A percentile compares a stretch with the other conserved stretches of the same genome.
These are phyloP conservation scores for Xylaria sp. DNA, from an alignment of 2,329 filamentous ascomycete genomes.

Conservation along the genomic window DNA sequence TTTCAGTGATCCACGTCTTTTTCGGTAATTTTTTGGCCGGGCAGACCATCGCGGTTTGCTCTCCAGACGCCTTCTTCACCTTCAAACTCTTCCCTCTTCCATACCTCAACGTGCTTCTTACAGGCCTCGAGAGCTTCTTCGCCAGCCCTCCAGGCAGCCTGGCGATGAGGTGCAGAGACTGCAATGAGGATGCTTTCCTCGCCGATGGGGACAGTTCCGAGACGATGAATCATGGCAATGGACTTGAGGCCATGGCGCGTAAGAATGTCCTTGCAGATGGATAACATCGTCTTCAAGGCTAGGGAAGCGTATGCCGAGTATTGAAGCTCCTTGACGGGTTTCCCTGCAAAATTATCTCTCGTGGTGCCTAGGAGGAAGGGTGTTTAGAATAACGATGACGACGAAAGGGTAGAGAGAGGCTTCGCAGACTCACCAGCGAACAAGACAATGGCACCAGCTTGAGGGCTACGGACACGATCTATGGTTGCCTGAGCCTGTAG, in stretches of 20 bases:
- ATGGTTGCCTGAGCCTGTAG: slow-evolving; percentile 69
- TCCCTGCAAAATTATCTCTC: slow-evolving; percentile 75
- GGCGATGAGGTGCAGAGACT: slow-evolving; percentile 83
- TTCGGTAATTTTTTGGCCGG: slow-evolving; percentile 58
- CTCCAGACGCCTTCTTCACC: slow-evolving; percentile 84
- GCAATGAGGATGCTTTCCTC: slow-evolving; percentile 94
- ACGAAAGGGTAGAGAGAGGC: neutral
- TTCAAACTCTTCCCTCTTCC: slow-evolving; percentile 91
- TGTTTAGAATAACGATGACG: slow-evolving; percentile 27
- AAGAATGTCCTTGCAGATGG: slow-evolving; percentile 68
- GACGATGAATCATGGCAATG: slow-evolving; percentile 83
- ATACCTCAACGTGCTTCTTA: slow-evolving; percentile 90
- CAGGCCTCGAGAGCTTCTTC: slow-evolving; percentile 90
- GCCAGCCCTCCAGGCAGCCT: slow-evolving; percentile 85
- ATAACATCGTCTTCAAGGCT: slow-evolving; percentile 74
- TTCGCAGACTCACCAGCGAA: slow-evolving; percentile 69
- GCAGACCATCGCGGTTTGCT: slow-evolving; percentile 80
- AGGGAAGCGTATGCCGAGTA: slow-evolving; percentile 79
- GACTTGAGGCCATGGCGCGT: slow-evolving; percentile 73
- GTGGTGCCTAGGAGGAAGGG: slow-evolving; percentile 70
- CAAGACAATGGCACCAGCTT: slow-evolving; percentile 79
- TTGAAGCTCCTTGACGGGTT: slow-evolving; percentile 77
- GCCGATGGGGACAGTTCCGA: slow-evolving; percentile 87
- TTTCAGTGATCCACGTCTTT: slow-evolving; percentile 13
- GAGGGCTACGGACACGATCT: slow-evolving; percentile 74